A percentile compares a stretch with the other conserved stretches of the same genome.
Conservation (phyloP, 306 rosid genomes). For the Fragaria iinumae region DNA sequence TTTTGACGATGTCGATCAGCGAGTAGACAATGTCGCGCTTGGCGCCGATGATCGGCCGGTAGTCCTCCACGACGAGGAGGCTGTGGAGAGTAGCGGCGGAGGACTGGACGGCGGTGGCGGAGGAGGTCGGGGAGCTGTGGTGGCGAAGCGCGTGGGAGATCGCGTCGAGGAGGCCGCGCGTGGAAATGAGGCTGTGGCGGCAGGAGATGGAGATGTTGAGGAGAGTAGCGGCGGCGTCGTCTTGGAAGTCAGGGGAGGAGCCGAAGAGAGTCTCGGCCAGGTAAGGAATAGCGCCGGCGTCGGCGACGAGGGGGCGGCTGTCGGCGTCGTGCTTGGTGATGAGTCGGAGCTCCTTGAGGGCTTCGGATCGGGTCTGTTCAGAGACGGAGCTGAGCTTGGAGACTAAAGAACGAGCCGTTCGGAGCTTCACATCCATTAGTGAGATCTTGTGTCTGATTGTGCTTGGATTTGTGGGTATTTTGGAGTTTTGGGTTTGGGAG, state of each 20-base stretch:
- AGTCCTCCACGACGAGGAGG: slow-evolving; percentile 64
- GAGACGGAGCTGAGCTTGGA: slow-evolving; percentile 81
- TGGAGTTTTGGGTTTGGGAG: neutral
- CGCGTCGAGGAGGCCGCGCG: slow-evolving; percentile 87
- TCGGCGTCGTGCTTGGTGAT: slow-evolving; percentile 67
- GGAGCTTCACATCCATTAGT: slow-evolving; percentile 61
- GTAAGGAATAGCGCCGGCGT: slow-evolving; percentile 70
- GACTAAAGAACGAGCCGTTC: slow-evolving; percentile 45
- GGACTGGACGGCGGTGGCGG: slow-evolving; percentile 77
- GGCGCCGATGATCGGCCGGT: slow-evolving; percentile 70
- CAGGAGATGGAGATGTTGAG: slow-evolving; percentile 76
- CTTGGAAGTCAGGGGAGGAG: slow-evolving; percentile 56
- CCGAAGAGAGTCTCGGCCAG: slow-evolving; percentile 67
- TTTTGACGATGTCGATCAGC: slow-evolving; percentile 54
- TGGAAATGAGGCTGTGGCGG: slow-evolving; percentile 57
- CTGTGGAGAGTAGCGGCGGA: slow-evolving; percentile 83
- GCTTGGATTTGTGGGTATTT: neutral
- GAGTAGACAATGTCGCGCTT: slow-evolving; percentile 82
- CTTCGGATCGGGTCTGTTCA: slow-evolving; percentile 53
- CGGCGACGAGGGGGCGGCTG: slow-evolving; percentile 73
- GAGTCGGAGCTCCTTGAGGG: slow-evolving; percentile 59
- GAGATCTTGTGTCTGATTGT: neutral
- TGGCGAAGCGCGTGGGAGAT: slow-evolving; percentile 63
- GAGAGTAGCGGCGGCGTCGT: slow-evolving; percentile 86
- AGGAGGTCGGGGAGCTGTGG: slow-evolving; percentile 47